phyloP scores from a whole-genome alignment of 1,139 yeast genomes.

The Debaryomyces sp. region DNA sequence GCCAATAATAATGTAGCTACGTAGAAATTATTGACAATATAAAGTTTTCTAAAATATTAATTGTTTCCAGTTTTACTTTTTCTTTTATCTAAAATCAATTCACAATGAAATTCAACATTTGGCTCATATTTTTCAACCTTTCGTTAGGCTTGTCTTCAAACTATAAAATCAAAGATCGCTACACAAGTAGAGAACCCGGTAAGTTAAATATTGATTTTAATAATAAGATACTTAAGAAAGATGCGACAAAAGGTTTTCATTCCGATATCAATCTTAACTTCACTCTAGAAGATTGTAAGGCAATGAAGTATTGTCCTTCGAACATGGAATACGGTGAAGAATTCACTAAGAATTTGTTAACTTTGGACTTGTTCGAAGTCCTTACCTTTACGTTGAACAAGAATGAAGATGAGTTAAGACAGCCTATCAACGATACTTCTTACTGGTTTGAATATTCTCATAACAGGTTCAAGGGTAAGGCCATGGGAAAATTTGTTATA shows the following conservation, averaged over 20 bases:
- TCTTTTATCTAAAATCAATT: background rate
- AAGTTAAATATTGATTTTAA: background rate
- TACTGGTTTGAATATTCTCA: background rate
- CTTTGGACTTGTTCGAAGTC: background rate
- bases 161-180: background rate
- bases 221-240: background rate
- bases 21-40: no score
- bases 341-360: background rate
- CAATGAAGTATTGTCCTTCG: background rate
- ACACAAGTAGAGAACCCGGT: no score
- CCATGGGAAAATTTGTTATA: background rate
- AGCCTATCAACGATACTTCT: background rate
- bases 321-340: background rate
- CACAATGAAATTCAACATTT: background rate
- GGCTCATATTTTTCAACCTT: background rate
- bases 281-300: slow-evolving; percentile 1
- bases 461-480: background rate
- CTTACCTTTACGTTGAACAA: background rate
- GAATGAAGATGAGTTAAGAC: background rate
- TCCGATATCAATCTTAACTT: background rate
- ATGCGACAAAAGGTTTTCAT: background rate
- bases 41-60: background rate
- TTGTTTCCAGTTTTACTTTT: background rate
- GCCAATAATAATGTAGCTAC: background rate
- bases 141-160: background rate